A percentile compares a stretch with the other conserved stretches of the same genome.
Conservation (phyloP, 768 basidiomycete species). For the Asterophora lycoperdoides region DNA sequence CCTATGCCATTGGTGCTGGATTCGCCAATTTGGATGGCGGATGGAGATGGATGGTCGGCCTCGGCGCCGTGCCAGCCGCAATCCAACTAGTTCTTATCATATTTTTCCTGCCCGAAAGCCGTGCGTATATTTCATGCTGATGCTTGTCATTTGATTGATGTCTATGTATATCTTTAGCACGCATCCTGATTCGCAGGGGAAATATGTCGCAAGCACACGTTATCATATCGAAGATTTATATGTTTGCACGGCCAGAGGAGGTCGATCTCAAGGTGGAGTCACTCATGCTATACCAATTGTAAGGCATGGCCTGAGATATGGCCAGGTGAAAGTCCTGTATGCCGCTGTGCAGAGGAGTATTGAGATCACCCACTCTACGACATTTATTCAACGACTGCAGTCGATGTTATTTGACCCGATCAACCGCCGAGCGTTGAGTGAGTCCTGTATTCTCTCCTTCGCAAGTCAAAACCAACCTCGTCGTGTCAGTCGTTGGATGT, state of each 20-base stretch:
- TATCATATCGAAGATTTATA: conserved; percentile 67
- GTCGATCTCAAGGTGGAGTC: conserved; percentile 57
- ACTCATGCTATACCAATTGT: background rate
- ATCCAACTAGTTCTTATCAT: conserved; percentile 59
- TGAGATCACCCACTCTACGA: conserved; percentile 57
- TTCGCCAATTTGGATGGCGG: conserved; percentile 56
- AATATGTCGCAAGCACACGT: conserved; percentile 44
- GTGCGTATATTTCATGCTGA: conserved; percentile 35
- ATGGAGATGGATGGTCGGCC: conserved; percentile 84
- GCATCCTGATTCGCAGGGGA: conserved; percentile 62
- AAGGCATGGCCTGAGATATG: background rate
- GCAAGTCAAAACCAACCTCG: background rate
- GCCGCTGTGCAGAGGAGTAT: conserved; percentile 58
- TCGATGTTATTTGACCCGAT: conserved; percentile 53
- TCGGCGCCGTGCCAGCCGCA: conserved; percentile 65
- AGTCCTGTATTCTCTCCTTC: conserved; percentile 18
- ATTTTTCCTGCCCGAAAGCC: conserved; percentile 73
- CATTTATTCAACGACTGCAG: conserved; percentile 49
- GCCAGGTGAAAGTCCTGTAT: conserved; percentile 53
- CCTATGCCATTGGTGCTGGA: conserved; percentile 69
- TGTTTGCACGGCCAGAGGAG: conserved; percentile 57
- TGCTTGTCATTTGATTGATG: no score
- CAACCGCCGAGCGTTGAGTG: conserved; percentile 69
- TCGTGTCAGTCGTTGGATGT: conserved; percentile 58
- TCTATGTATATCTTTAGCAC: conserved; percentile 22